Evolutionary conservation across 2,329 filamentous ascomycete genomes (phyloP).

Genomic region (Metarhizium brunneum): DNA sequence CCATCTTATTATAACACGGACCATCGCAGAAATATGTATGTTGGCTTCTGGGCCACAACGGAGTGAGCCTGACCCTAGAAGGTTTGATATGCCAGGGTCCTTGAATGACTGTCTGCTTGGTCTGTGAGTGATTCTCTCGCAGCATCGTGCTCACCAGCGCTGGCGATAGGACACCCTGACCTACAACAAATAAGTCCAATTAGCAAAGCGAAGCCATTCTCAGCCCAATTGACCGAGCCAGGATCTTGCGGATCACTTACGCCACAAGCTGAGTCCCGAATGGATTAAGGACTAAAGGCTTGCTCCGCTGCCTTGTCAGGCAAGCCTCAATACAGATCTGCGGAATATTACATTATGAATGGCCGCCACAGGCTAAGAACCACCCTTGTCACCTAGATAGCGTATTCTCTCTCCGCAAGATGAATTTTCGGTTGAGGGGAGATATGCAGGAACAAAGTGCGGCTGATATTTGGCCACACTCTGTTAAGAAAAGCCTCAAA

Average conservation of each 20-base stretch:
- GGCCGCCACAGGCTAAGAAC: neutral
- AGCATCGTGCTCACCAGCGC: too few species aligned
- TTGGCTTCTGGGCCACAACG: too few species aligned
- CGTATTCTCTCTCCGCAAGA: neutral
- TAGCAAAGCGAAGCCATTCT: neutral
- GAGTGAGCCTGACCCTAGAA: too few species aligned
- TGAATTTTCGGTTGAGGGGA: neutral
- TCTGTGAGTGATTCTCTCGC: too few species aligned
- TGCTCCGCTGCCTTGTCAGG: neutral
- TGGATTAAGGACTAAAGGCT: neutral
- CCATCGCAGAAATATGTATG: too few species aligned
- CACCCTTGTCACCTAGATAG: neutral
- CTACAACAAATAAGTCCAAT: neutral
- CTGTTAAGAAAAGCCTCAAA: too few species aligned
- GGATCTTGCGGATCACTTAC: neutral
- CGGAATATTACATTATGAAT: neutral
- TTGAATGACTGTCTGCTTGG: too few species aligned
- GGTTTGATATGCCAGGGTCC: too few species aligned
- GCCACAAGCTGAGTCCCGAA: neutral
- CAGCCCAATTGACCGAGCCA: slow-evolving; percentile 2
- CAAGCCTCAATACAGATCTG: neutral
- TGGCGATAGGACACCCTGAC: too few species aligned
- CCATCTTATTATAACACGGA: too few species aligned
- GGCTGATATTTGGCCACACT: neutral
- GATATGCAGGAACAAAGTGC: neutral